These are phyloP conservation scores for Hyphopichia khmerensis DNA, from an alignment of 1,139 yeast genomes.

Conservation along the genomic window DNA sequence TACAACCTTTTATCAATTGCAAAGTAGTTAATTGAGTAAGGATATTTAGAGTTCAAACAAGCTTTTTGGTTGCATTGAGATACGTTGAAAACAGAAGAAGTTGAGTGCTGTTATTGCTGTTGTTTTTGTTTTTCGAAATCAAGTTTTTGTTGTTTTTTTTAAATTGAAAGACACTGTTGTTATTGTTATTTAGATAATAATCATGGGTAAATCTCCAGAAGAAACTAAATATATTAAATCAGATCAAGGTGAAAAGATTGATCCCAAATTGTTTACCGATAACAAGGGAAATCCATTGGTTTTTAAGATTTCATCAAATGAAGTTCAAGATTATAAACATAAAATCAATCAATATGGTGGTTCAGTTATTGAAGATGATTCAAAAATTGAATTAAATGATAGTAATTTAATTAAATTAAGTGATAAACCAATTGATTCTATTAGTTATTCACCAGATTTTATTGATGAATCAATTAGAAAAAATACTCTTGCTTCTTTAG, in stretches of 20 bases:
- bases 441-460: conserved; percentile 14
- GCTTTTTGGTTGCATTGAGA: neutral
- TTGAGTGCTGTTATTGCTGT: too few relatives aligned
- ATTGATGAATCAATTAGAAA: conserved; percentile 20
- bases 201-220: neutral
- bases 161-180: neutral
- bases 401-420: conserved; percentile 1
- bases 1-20: conserved; percentile 1
- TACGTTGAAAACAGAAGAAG: too few relatives aligned
- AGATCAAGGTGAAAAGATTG: neutral
- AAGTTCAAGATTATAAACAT: conserved; percentile 19
- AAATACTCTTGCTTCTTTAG: conserved; percentile 6
- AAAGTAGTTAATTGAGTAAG: neutral
- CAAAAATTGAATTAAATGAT: neutral
- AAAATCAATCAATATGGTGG: conserved; percentile 35
- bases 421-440: conserved; percentile 13
- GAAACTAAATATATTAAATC: neutral
- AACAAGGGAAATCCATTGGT: conserved; percentile 17
- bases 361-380: conserved; percentile 17
- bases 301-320: conserved; percentile 23
- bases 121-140: too few relatives aligned
- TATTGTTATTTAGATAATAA: neutral
- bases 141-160: too few relatives aligned
- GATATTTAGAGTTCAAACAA: neutral
- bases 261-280: conserved; percentile 1